Conservation (phyloP, 306 rosid species). For the Ziziphus jujuba region DNA sequence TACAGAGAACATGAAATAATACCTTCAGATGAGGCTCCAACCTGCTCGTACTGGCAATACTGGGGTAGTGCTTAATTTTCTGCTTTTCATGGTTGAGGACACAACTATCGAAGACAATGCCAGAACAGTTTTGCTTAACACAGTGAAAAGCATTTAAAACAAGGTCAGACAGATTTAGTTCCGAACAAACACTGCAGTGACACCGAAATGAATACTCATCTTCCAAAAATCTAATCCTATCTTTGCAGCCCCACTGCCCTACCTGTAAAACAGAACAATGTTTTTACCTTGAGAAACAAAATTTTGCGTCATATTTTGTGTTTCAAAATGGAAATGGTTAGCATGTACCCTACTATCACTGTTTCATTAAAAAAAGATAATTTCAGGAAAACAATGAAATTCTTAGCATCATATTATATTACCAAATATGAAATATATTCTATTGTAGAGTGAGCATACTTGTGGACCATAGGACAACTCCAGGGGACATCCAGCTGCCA, state of each 20-base stretch:
- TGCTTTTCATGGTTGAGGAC: constrained; percentile 50
- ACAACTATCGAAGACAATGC: constrained; percentile 66
- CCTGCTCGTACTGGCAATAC: constrained; percentile 27
- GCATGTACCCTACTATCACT: constrained; percentile 2
- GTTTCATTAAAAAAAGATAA: constrained; percentile 8
- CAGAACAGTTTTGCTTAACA: constrained; percentile 53
- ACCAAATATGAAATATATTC: background rate
- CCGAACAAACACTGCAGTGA: constrained; percentile 70
- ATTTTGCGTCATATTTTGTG: background rate
- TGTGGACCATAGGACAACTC: constrained; percentile 94
- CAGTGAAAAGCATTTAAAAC: constrained; percentile 70
- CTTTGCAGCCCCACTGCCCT: constrained; percentile 83
- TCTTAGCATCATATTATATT: background rate
- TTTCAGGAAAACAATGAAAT: constrained; percentile 6
- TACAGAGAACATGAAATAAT: constrained; percentile 20
- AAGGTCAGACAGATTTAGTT: constrained; percentile 62
- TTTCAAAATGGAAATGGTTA: background rate
- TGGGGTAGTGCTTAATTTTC: constrained; percentile 37
- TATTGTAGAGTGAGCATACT: constrained; percentile 39
- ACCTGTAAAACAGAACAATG: constrained; percentile 51
- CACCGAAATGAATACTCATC: constrained; percentile 71
- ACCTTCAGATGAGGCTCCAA: constrained; percentile 37
- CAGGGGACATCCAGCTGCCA: constrained; percentile 56
- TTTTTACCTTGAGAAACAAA: constrained; percentile 21
- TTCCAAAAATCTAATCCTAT: constrained; percentile 61